Evolutionary conservation across 352 stramenopile species (phyloP).

Genomic region (Phytophthora pluvialis): DNA sequence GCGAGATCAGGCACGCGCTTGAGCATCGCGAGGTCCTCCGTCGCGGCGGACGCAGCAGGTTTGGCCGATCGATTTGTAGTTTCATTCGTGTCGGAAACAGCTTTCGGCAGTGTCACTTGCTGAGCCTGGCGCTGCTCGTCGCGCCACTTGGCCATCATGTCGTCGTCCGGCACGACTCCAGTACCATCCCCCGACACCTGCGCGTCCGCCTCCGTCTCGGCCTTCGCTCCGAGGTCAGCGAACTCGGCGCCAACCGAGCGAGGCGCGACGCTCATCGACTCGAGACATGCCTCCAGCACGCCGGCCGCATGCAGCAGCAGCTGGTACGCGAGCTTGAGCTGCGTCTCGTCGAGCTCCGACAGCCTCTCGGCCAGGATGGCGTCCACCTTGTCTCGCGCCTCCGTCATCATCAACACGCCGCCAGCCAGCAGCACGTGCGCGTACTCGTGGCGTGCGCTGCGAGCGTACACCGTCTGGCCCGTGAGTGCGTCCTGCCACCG

Average conservation of each 20-base stretch:
- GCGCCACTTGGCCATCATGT: slow-evolving; percentile 64
- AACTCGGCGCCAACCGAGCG: slow-evolving; percentile 39
- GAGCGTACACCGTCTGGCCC: slow-evolving; percentile 46
- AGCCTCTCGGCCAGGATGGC: slow-evolving; percentile 42
- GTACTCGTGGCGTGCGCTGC: slow-evolving; percentile 62
- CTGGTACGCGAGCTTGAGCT: slow-evolving; percentile 79
- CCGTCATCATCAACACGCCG: slow-evolving; percentile 52
- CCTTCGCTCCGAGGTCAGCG: slow-evolving; percentile 38
- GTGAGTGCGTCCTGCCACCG: slow-evolving; percentile 63
- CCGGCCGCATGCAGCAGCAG: slow-evolving; percentile 62
- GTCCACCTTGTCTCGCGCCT: slow-evolving; percentile 54
- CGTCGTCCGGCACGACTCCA: slow-evolving; percentile 32
- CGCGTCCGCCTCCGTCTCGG: slow-evolving; percentile 3
- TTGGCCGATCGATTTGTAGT: background rate
- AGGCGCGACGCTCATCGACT: slow-evolving; percentile 43
- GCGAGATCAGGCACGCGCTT: slow-evolving; percentile 62
- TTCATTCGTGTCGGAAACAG: slow-evolving; percentile 1
- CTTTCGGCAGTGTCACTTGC: slow-evolving; percentile 11
- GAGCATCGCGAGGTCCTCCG: slow-evolving; percentile 46
- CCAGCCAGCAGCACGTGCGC: slow-evolving; percentile 58
- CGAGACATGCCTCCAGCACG: slow-evolving; percentile 58
- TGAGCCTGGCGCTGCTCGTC: slow-evolving; percentile 47
- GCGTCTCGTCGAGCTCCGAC: slow-evolving; percentile 57
- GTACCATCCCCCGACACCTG: background rate
- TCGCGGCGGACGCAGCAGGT: background rate